Evolutionary conservation across 768 basidiomycete genomes (phyloP), one percentile per base, ranked within the genome.

Genomic region (Chalciporus pseudorubinellus): DNA sequence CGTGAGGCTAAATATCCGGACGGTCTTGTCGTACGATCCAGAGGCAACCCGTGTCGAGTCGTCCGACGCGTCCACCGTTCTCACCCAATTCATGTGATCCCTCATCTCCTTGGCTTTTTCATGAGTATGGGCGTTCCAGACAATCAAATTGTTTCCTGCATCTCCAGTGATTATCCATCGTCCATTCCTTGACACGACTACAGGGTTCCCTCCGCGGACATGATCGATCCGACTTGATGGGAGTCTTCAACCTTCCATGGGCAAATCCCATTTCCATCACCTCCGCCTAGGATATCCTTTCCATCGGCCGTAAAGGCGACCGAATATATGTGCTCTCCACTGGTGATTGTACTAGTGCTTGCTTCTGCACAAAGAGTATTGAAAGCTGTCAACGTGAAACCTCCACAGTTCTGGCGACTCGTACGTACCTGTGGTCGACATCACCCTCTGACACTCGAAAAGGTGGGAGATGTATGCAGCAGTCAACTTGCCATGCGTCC

Each of bases 131-230:
- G 36, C 50, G 47, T 52, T 42, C 42, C 31, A 46, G 20, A 56
- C 53, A 28, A 42, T n/a, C 24, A 50, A 44, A 13, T 24, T 39
- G 4, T 28, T 46, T 12, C 42, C 48, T 6, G 21, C 21, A 21
- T 56, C 36, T 10, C 31, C 33, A 4, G 33, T 40, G 9, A 57
- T 33, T 21, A 55, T 41, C 56, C 53, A 56, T 38, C 21, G 45
- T 4, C 53, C 56, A 43, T 57, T 53, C 11, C 46, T 57, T 2
- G 56, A 57, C 10, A 51, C 28, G 1, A 19, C 39, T 14, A 34
- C 33, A 34, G 33, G 10, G 31, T 39, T 13, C 56, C 41, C 11
- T 3, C 24, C 34, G 20, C 22, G 7, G 56, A 44, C 19, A 34
- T 36, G 0, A 39, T 11, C 16, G 34, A 8, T 1, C 20, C 40